A percentile compares a stretch with the other conserved stretches of the same genome.
Evolutionary conservation across 345 rosid genomes (phyloP).

Genomic region (Toxicodendron radicans): DNA sequence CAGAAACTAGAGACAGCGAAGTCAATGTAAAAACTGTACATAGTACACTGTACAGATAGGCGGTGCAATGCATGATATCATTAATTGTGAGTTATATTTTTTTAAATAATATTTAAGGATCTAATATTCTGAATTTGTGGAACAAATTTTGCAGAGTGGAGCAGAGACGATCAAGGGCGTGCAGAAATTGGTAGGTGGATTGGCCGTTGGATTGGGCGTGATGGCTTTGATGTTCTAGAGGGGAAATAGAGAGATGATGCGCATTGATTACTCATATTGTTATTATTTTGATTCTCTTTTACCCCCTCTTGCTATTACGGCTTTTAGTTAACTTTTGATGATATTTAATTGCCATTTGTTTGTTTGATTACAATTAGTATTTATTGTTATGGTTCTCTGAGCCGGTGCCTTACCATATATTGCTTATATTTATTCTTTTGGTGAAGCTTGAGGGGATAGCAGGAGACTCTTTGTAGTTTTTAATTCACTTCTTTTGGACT

Average conservation of each 20-base stretch:
- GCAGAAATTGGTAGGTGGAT: slow-evolving; percentile 43
- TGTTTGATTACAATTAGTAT: not conserved
- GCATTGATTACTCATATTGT: no score
- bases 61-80: not conserved
- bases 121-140: not conserved
- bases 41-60: not conserved
- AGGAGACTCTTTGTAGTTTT: slow-evolving; percentile 1
- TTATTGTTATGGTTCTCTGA: not conserved
- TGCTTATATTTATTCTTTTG: slow-evolving; percentile 21
- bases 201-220: slow-evolving; percentile 56
- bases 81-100: not conserved
- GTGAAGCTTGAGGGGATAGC: not conserved
- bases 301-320: no score
- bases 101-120: not conserved
- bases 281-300: no score
- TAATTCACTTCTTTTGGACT: not conserved
- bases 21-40: not conserved
- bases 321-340: not conserved
- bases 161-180: slow-evolving; percentile 37
- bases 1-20: not conserved
- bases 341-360: slow-evolving; percentile 25
- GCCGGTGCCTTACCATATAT: slow-evolving; percentile 10
- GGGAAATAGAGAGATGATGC: not conserved
- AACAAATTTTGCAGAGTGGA: slow-evolving; percentile 54
- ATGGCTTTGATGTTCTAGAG: slow-evolving; percentile 46